phyloP scores from a whole-genome alignment of 2,329 filamentous ascomycete species.

The Aspergillus unguis region DNA sequence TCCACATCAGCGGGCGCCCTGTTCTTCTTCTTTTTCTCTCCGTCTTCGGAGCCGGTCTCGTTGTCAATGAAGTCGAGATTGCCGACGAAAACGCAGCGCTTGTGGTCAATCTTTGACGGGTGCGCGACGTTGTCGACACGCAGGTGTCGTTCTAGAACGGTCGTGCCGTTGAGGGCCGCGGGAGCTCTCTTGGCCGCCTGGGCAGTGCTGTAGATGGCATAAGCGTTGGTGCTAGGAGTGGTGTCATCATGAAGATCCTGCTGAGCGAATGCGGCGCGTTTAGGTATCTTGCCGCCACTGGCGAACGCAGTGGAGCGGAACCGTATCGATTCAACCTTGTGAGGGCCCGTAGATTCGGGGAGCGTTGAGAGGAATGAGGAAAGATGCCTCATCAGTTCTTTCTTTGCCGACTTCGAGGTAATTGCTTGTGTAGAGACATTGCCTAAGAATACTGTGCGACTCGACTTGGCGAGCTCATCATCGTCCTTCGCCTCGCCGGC shows the following conservation, averaged over 20 bases:
- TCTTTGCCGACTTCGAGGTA: slow-evolving; percentile 75
- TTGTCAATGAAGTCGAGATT: slow-evolving; percentile 96
- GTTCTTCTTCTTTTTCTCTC: slow-evolving; percentile 69
- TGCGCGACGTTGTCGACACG: slow-evolving; percentile 89
- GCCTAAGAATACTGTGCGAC: slow-evolving; percentile 85
- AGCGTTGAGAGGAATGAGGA: slow-evolving; percentile 65
- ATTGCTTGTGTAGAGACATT: slow-evolving; percentile 85
- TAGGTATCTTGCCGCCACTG: slow-evolving; percentile 67
- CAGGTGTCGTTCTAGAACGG: slow-evolving; percentile 81
- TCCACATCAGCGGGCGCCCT: slow-evolving; percentile 78
- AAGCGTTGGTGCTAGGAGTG: slow-evolving; percentile 89
- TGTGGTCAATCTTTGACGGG: slow-evolving; percentile 75
- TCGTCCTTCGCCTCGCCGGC: slow-evolving; percentile 34
- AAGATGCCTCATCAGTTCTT: slow-evolving; percentile 71
- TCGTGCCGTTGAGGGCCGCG: slow-evolving; percentile 74
- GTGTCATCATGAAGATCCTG: slow-evolving; percentile 88
- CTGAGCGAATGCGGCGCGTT: slow-evolving; percentile 90
- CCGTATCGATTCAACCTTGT: slow-evolving; percentile 83
- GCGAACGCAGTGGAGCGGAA: slow-evolving; percentile 92
- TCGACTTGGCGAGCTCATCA: slow-evolving; percentile 74
- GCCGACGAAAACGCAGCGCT: slow-evolving; percentile 91
- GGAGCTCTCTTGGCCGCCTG: slow-evolving; percentile 73
- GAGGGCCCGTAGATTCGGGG: slow-evolving; percentile 50
- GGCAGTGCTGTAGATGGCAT: slow-evolving; percentile 78
- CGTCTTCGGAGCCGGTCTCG: slow-evolving; percentile 64